A percentile compares a stretch with the other conserved stretches of the same genome.
Evolutionary conservation across 129 eudicot species (phyloP).

Genomic region (Flaveria trinervia): DNA sequence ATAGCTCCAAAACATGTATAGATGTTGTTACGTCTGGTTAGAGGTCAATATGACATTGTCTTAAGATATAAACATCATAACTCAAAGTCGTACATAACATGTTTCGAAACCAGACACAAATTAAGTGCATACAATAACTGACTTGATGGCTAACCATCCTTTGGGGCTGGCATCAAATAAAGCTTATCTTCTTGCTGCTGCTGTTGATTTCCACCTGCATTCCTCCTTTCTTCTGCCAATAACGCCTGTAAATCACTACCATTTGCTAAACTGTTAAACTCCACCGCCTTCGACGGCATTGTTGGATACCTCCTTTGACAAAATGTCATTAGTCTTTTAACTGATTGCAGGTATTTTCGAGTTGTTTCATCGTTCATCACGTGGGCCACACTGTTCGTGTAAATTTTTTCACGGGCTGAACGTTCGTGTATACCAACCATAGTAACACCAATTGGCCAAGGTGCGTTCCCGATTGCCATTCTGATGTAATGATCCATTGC

Average conservation of each 20-base stretch:
- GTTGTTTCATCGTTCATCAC: slow-evolving; percentile 99
- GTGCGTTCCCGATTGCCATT: slow-evolving; percentile 97
- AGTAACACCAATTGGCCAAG: slow-evolving; percentile 99
- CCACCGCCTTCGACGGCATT: slow-evolving; percentile 85
- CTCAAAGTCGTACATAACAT: slow-evolving; percentile 2
- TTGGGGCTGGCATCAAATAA: slow-evolving; percentile 58
- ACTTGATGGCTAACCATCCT: slow-evolving; percentile 30
- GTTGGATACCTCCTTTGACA: slow-evolving; percentile 95
- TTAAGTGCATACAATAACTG: slow-evolving; percentile 6
- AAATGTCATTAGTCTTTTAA: slow-evolving; percentile 90
- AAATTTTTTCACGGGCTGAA: slow-evolving; percentile 97
- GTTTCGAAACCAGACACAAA: slow-evolving; percentile 1
- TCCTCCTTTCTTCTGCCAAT: slow-evolving; percentile 49
- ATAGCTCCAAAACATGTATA: too few relatives aligned
- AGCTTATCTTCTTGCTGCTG: slow-evolving; percentile 50
- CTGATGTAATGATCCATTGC: slow-evolving; percentile 95
- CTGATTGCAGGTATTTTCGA: slow-evolving; percentile 86
- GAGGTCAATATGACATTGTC: neutral
- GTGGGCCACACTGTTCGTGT: slow-evolving; percentile 99
- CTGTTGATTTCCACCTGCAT: slow-evolving; percentile 28
- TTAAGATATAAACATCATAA: slow-evolving; percentile 13
- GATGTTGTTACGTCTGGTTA: too few relatives aligned
- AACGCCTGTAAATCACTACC: slow-evolving; percentile 80
- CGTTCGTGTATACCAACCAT: slow-evolving; percentile 99
- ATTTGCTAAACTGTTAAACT: slow-evolving; percentile 80